A percentile compares a stretch with the other conserved stretches of the same genome.
Conservation (phyloP, 1,139 yeast genomes). For the Blastobotrys serpentis region DNA sequence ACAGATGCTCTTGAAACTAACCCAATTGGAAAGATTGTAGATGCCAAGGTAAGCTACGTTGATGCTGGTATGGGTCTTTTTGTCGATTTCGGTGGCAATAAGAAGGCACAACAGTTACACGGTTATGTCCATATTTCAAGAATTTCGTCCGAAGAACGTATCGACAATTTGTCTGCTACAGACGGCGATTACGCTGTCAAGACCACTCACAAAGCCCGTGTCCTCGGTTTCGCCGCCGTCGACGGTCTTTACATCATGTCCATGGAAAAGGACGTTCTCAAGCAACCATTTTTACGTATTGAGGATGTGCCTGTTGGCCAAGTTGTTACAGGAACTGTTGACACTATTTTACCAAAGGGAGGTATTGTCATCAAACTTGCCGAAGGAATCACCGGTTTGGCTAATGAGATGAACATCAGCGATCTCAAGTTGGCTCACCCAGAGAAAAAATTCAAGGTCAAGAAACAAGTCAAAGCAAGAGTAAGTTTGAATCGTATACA, state of each 20-base stretch:
- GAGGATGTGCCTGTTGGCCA: slow-evolving; percentile 79
- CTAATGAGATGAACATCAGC: slow-evolving; percentile 73
- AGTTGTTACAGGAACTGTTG: slow-evolving; percentile 54
- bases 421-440: slow-evolving; percentile 85
- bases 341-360: slow-evolving; percentile 62
- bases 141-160: slow-evolving; percentile 49
- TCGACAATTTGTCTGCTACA: slow-evolving; percentile 42
- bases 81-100: slow-evolving; percentile 42
- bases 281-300: slow-evolving; percentile 61
- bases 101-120: slow-evolving; percentile 9
- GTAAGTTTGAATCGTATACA: slow-evolving; percentile 33
- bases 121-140: slow-evolving; percentile 59
- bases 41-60: slow-evolving; percentile 55
- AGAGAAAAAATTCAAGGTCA: slow-evolving; percentile 85
- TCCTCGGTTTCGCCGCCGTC: slow-evolving; percentile 62
- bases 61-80: slow-evolving; percentile 43
- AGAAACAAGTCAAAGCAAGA: slow-evolving; percentile 76
- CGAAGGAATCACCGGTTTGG: slow-evolving; percentile 70
- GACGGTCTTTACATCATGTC: slow-evolving; percentile 71
- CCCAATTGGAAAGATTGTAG: slow-evolving; percentile 70
- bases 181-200: slow-evolving; percentile 51
- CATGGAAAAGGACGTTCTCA: slow-evolving; percentile 61
- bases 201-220: slow-evolving; percentile 71
- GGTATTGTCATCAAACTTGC: slow-evolving; percentile 70
- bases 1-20: slow-evolving; percentile 59